Conservation (phyloP, 192 early-diverging fungal genomes). For the Oehlia diaphana region DNA sequence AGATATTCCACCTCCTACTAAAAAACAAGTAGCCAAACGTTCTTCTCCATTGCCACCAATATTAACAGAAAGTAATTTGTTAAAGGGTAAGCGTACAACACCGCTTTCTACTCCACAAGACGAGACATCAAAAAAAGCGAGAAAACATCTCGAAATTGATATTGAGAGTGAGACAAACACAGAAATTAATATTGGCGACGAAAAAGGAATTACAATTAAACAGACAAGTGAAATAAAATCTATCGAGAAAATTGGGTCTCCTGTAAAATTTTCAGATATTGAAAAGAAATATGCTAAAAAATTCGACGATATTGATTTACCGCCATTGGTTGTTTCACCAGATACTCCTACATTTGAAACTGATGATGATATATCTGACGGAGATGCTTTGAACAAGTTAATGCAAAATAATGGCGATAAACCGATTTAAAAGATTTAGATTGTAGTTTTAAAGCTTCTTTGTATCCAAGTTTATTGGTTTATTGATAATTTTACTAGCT, state of each 20-base stretch:
- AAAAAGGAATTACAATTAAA: background rate
- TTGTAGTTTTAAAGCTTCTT: background rate
- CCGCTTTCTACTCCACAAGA: background rate
- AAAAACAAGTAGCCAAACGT: too few species aligned
- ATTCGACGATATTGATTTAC: background rate
- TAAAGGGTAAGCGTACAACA: too few species aligned
- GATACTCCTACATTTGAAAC: background rate
- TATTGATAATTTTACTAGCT: too few species aligned
- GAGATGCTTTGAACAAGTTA: too few species aligned
- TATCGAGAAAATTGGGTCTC: background rate
- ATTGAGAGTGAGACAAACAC: background rate
- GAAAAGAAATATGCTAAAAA: background rate
- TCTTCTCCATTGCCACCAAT: too few species aligned
- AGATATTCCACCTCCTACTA: too few species aligned
- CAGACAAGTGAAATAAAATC: background rate
- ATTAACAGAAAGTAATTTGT: too few species aligned
- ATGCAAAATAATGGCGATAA: background rate
- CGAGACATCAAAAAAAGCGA: background rate
- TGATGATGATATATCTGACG: background rate
- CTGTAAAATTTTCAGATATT: background rate
- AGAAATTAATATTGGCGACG: background rate
- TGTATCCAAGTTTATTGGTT: too few species aligned
- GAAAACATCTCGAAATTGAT: background rate
- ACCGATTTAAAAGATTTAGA: background rate
- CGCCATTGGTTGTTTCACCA: background rate